phyloP scores from a whole-genome alignment of 345 rosid species.

The Mercurialis annua region DNA sequence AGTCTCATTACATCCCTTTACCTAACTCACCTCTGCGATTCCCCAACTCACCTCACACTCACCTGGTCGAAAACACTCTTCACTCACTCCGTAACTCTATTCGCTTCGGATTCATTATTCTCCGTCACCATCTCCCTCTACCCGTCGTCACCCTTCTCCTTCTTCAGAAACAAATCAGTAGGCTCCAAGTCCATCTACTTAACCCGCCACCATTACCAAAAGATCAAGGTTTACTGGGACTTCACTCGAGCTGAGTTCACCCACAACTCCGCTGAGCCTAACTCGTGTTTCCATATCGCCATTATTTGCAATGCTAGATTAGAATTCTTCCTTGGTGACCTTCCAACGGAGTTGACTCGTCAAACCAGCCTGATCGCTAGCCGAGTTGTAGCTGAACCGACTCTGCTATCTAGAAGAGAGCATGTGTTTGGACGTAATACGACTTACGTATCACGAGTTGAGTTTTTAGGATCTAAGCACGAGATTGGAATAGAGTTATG shows the following conservation, averaged over 20 bases:
- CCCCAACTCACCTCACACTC: constrained; percentile 41
- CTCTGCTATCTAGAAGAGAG: constrained; percentile 41
- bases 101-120: constrained; percentile 40
- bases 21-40: constrained; percentile 41
- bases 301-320: constrained; percentile 37
- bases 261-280: constrained; percentile 49
- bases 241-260: constrained; percentile 45
- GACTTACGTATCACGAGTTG: constrained; percentile 36
- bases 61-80: constrained; percentile 49
- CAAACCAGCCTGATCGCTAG: constrained; percentile 26
- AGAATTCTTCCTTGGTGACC: constrained; percentile 52
- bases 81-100: constrained; percentile 49
- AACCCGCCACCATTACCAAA: constrained; percentile 35
- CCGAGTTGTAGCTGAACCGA: constrained; percentile 22
- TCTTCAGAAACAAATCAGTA: constrained; percentile 40
- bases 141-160: constrained; percentile 43
- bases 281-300: constrained; percentile 45
- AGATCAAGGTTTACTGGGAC: constrained; percentile 56
- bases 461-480: constrained; percentile 48
- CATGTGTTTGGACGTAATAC: constrained; percentile 50
- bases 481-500: constrained; percentile 47
- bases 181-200: constrained; percentile 54
- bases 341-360: constrained; percentile 27
- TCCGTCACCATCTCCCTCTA: constrained; percentile 46
- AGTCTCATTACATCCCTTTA: constrained; percentile 47